These are phyloP conservation scores for Aspergillus ibericus DNA, from an alignment of 2,329 filamentous ascomycete genomes.

Conservation along the genomic window DNA sequence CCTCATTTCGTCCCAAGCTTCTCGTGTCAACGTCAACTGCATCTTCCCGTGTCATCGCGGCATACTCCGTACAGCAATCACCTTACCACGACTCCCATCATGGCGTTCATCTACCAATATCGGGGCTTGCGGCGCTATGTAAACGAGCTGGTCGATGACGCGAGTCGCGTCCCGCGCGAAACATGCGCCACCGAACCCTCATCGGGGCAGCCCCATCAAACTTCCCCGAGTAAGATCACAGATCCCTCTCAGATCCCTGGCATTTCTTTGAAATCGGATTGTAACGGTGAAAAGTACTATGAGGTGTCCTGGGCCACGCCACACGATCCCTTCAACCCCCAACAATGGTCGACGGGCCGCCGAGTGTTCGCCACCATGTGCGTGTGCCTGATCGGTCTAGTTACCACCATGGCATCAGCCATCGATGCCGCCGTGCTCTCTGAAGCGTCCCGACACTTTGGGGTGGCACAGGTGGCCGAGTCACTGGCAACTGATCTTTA, in stretches of 20 bases:
- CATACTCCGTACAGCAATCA: neutral
- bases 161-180: neutral
- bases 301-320: constrained; percentile 37
- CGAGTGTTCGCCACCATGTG: constrained; percentile 44
- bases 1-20: neutral
- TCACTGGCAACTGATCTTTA: constrained; percentile 46
- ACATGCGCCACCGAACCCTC: neutral
- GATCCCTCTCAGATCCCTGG: constrained; percentile 2
- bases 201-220: neutral
- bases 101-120: neutral
- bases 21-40: neutral
- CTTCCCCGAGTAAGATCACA: neutral
- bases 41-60: neutral
- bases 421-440: constrained; percentile 53
- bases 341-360: constrained; percentile 40
- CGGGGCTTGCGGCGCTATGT: neutral
- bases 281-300: constrained; percentile 4
- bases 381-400: constrained; percentile 51
- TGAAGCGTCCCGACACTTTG: constrained; percentile 48
- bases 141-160: neutral
- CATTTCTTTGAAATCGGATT: constrained; percentile 3
- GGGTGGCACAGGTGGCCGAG: constrained; percentile 53
- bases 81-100: neutral
- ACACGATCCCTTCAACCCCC: constrained; percentile 38
- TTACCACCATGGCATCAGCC: constrained; percentile 52